Conservation (phyloP, 306 rosid genomes). For the Fragaria nilgerrensis region DNA sequence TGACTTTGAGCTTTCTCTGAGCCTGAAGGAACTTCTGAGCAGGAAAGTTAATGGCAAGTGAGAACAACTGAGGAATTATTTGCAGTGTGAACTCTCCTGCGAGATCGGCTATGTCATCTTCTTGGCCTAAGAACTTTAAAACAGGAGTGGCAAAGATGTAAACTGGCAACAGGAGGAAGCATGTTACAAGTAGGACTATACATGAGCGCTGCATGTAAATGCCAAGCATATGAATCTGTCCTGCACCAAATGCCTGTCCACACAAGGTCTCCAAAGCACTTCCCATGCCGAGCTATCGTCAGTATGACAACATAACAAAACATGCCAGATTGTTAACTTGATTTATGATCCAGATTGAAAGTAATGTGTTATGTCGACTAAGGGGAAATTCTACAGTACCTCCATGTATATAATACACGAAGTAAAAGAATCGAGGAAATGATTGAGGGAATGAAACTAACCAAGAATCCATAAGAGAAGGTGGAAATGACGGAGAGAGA, state of each 20-base stretch:
- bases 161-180: slow-evolving; percentile 51
- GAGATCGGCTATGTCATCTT: slow-evolving; percentile 57
- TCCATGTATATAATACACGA: too few species aligned
- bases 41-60: slow-evolving; percentile 63
- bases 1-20: slow-evolving; percentile 56
- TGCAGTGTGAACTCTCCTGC: slow-evolving; percentile 45
- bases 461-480: slow-evolving; percentile 65
- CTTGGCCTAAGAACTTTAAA: slow-evolving; percentile 61
- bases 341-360: not conserved
- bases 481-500: slow-evolving; percentile 56
- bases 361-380: not conserved
- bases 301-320: not conserved
- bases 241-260: slow-evolving; percentile 89
- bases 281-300: slow-evolving; percentile 59
- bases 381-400: too few species aligned
- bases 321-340: not conserved
- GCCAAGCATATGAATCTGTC: slow-evolving; percentile 65
- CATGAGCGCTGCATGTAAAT: slow-evolving; percentile 83
- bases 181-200: slow-evolving; percentile 45
- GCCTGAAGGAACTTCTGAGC: slow-evolving; percentile 76
- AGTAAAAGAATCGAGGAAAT: not conserved
- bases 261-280: slow-evolving; percentile 80
- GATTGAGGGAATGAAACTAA: not conserved
- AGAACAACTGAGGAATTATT: slow-evolving; percentile 63
- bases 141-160: slow-evolving; percentile 65